Conservation (phyloP, 306 rosid species). For the Abrus pulchellus region DNA sequence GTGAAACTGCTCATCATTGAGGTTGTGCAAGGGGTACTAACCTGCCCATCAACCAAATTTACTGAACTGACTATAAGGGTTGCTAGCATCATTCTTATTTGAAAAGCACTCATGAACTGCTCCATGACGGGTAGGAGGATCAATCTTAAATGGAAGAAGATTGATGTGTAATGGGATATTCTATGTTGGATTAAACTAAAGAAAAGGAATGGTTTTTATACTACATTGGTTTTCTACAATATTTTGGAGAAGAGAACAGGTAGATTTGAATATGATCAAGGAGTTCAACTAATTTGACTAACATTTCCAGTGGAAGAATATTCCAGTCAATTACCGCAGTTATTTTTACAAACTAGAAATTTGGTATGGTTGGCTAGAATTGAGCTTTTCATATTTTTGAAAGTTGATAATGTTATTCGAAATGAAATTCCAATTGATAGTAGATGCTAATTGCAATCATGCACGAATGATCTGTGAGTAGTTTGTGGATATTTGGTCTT, state of each 20-base stretch:
- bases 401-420: background rate
- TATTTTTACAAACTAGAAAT: background rate
- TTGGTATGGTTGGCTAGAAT: conserved; percentile 62
- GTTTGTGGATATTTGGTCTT: background rate
- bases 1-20: conserved; percentile 73
- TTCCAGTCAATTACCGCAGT: background rate
- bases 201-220: conserved; percentile 48
- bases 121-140: conserved; percentile 51
- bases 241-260: conserved; percentile 11
- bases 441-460: background rate
- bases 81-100: conserved; percentile 36
- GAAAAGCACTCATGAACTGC: conserved; percentile 30
- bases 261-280: conserved; percentile 52
- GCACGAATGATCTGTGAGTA: too few species aligned
- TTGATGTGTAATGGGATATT: background rate
- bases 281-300: conserved; percentile 73
- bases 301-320: conserved; percentile 37
- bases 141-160: background rate
- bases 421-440: conserved; percentile 5
- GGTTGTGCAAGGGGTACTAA: conserved; percentile 67
- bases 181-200: conserved; percentile 24
- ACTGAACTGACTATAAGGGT: conserved; percentile 44
- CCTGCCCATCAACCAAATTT: conserved; percentile 50
- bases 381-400: background rate
- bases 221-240: background rate